Percentiles rank a stretch among this genome's conserved stretches.
phyloP scores from a whole-genome alignment of 495 filamentous ascomycete genomes.

The Penicillium alfredii region DNA sequence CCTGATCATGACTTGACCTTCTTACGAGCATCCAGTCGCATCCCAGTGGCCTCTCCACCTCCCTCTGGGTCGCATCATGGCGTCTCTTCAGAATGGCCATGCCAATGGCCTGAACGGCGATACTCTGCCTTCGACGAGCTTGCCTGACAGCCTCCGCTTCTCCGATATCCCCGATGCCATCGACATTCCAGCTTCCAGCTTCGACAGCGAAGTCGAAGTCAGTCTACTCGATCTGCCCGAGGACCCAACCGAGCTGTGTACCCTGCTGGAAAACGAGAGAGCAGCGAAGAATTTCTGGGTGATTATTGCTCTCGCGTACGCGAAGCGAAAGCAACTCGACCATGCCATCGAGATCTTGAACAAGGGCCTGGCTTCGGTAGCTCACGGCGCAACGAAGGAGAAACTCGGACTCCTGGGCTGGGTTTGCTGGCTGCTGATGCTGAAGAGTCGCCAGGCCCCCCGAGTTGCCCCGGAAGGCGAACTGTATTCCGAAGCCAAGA shows the following conservation, averaged over 20 bases:
- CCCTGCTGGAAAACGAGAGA: constrained; percentile 84
- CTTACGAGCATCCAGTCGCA: constrained; percentile 14
- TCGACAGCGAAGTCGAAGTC: constrained; percentile 86
- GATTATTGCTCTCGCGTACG: constrained; percentile 92
- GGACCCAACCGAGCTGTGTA: constrained; percentile 93
- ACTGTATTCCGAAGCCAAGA: constrained; percentile 63
- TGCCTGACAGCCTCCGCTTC: constrained; percentile 53
- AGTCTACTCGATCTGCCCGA: constrained; percentile 84
- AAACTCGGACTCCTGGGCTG: constrained; percentile 77
- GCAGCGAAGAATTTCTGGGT: constrained; percentile 90
- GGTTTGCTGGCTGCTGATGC: constrained; percentile 87
- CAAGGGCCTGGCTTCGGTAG: constrained; percentile 71
- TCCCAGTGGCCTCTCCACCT: constrained; percentile 5
- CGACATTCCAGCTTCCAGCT: constrained; percentile 80
- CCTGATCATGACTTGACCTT: constrained; percentile 37
- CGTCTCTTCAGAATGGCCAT: constrained; percentile 48
- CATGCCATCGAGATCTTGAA: constrained; percentile 90
- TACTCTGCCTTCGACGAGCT: constrained; percentile 16
- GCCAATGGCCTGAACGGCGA: constrained; percentile 45
- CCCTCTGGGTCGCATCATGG: constrained; percentile 36
- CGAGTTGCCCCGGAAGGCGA: constrained; percentile 60
- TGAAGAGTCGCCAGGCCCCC: constrained; percentile 89
- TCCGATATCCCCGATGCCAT: constrained; percentile 82
- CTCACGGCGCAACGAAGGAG: constrained; percentile 67
- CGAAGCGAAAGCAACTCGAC: constrained; percentile 87